Evolutionary conservation across 805 yeast genomes (phyloP).

Genomic region (Schizosaccharomyces cryophilus): DNA sequence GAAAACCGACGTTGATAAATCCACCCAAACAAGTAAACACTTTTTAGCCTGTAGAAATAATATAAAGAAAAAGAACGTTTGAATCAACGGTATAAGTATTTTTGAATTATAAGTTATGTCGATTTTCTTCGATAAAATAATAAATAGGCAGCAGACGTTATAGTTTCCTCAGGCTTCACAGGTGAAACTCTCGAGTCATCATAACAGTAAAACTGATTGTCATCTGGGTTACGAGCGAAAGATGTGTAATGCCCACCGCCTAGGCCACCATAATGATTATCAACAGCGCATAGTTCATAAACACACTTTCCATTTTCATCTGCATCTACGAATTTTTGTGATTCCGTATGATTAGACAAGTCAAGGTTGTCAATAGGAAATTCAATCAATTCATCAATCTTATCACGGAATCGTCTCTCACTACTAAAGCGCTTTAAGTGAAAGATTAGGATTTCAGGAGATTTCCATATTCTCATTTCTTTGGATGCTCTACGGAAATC

Average conservation of each 20-base stretch:
- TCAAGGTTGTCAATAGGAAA: slow-evolving; percentile 74
- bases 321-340: slow-evolving; percentile 8
- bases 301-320: slow-evolving; percentile 13
- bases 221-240: slow-evolving; percentile 54
- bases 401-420: slow-evolving; percentile 28
- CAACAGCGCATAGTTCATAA: slow-evolving; percentile 79
- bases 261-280: slow-evolving; percentile 83
- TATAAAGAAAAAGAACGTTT: not conserved
- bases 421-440: slow-evolving; percentile 70
- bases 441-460: slow-evolving; percentile 71
- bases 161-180: slow-evolving; percentile 32
- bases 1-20: no score
- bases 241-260: slow-evolving; percentile 98
- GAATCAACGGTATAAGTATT: not conserved
- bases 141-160: slow-evolving; percentile 60
- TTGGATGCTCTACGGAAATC: slow-evolving; percentile 80
- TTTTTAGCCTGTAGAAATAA: no score
- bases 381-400: slow-evolving; percentile 60
- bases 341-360: slow-evolving; percentile 31
- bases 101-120: not conserved
- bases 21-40: no score
- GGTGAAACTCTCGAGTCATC: slow-evolving; percentile 50
- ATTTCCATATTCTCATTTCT: slow-evolving; percentile 74
- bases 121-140: slow-evolving; percentile 30
- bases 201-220: slow-evolving; percentile 64